Percentiles rank a stretch among this genome's conserved stretches.
Evolutionary conservation across 2,329 filamentous ascomycete species (phyloP).

Genomic region (Alternaria infectoria): DNA sequence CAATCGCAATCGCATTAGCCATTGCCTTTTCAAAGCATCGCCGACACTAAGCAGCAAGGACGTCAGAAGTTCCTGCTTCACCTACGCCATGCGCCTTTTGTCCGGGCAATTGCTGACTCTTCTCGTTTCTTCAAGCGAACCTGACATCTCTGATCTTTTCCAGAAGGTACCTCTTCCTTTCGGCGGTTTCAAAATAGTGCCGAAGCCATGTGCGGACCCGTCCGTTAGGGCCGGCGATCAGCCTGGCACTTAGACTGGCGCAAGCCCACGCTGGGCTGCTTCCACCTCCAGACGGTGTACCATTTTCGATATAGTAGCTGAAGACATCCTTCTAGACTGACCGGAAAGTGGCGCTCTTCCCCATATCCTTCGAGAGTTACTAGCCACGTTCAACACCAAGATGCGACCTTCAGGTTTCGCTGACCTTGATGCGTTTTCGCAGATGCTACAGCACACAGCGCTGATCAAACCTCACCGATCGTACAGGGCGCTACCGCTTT

Average conservation of each 20-base stretch:
- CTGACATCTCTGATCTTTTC: conserved; percentile 14
- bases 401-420: neutral
- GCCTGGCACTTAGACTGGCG: conserved; percentile 8
- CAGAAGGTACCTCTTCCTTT: conserved; percentile 17
- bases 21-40: neutral
- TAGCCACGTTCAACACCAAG: neutral
- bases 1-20: neutral
- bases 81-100: neutral
- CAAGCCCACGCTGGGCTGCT: conserved; percentile 1
- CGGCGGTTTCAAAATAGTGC: conserved; percentile 21
- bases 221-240: conserved; percentile 17
- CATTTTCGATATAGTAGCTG: neutral
- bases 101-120: conserved; percentile 11
- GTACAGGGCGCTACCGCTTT: neutral
- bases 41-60: neutral
- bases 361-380: neutral
- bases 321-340: neutral
- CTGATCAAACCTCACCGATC: neutral
- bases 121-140: conserved; percentile 3
- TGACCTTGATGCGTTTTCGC: neutral
- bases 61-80: neutral
- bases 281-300: neutral
- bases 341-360: neutral
- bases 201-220: conserved; percentile 19
- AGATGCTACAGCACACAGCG: neutral